Evolutionary conservation across 768 basidiomycete species (phyloP).

Genomic region (Auriculariales sp.): DNA sequence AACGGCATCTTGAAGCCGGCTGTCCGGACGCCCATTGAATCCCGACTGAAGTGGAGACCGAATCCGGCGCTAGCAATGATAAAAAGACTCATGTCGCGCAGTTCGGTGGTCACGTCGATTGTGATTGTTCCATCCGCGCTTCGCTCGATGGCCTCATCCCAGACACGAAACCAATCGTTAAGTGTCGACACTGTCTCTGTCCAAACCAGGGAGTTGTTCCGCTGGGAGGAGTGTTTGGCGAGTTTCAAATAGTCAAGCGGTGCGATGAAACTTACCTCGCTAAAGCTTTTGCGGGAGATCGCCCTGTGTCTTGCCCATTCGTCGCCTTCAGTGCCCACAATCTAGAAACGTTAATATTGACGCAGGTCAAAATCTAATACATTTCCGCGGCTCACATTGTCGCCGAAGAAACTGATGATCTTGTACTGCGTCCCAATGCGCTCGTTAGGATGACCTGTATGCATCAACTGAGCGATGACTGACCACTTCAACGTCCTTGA

Average conservation of each 20-base stretch:
- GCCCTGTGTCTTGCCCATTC: neutral
- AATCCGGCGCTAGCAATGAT: slow-evolving; percentile 28
- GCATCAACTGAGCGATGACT: neutral
- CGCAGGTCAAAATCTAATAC: too few species aligned
- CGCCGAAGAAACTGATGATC: neutral
- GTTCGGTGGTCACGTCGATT: neutral
- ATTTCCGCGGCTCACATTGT: neutral
- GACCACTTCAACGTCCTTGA: neutral
- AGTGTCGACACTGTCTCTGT: neutral
- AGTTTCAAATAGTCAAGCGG: neutral
- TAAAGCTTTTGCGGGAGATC: neutral
- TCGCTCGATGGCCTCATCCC: too few species aligned
- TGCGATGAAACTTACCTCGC: too few species aligned
- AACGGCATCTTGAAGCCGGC: slow-evolving; percentile 18
- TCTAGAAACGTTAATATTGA: too few species aligned
- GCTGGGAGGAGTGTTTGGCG: neutral
- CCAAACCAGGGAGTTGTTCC: neutral
- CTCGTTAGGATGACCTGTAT: neutral
- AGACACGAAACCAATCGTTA: neutral
- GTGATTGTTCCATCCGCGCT: too few species aligned
- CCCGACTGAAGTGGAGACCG: slow-evolving; percentile 23
- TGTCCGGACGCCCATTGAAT: slow-evolving; percentile 10
- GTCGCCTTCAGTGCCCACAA: neutral
- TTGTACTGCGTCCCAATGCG: neutral
- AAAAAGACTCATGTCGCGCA: neutral